Evolutionary conservation across 2,329 filamentous ascomycete genomes (phyloP).

Genomic region (Pyrenophora teres): DNA sequence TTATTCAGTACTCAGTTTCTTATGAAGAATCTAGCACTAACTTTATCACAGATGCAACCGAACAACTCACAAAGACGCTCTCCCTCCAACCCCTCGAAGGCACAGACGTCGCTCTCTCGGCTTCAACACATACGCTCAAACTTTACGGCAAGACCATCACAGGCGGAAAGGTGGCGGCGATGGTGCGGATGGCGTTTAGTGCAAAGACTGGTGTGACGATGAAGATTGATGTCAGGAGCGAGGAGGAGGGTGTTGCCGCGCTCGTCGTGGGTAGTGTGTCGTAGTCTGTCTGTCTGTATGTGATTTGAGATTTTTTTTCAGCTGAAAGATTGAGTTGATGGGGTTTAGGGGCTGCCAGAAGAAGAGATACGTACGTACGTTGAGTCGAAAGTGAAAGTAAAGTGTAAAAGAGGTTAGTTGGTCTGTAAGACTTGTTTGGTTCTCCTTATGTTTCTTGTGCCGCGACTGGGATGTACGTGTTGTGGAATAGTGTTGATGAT

Average conservation of each 20-base stretch:
- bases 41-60: constrained; percentile 74
- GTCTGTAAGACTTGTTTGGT: no score
- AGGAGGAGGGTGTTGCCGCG: constrained; percentile 88
- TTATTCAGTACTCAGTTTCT: neutral
- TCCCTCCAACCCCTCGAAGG: constrained; percentile 94
- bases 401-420: no score
- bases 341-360: no score
- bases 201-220: constrained; percentile 92
- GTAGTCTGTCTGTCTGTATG: constrained; percentile 48
- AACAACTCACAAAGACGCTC: constrained; percentile 82
- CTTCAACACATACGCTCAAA: constrained; percentile 91
- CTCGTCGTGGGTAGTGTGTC: constrained; percentile 84
- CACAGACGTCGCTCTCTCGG: constrained; percentile 85
- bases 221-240: constrained; percentile 89
- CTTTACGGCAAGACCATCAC: constrained; percentile 93
- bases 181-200: constrained; percentile 90
- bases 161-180: constrained; percentile 85
- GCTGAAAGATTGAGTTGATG: no score
- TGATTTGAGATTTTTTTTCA: no score
- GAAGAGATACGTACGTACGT: no score
- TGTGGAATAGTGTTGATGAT: no score
- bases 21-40: constrained; percentile 19
- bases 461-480: no score
- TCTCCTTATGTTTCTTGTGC: no score
- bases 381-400: no score